These are phyloP conservation scores for Phytophthora pinifolia DNA, from an alignment of 352 stramenopile species.

Conservation along the genomic window DNA sequence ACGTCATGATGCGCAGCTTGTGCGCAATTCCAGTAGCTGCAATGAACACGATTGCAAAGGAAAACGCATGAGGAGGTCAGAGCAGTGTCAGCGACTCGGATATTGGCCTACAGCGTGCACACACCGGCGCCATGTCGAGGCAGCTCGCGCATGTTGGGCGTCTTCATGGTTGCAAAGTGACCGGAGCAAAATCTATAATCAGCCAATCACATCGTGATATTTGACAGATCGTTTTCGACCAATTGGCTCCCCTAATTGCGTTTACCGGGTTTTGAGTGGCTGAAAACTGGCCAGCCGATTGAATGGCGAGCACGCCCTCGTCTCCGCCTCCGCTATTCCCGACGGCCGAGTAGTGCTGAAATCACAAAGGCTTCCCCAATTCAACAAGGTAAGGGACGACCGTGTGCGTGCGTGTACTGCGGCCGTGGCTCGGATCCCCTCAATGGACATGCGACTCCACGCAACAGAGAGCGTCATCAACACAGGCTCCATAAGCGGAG, in stretches of 20 bases:
- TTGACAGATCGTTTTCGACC: constrained; percentile 6
- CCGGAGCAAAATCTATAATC: constrained; percentile 1
- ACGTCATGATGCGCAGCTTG: constrained; percentile 81
- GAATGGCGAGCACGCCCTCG: constrained; percentile 56
- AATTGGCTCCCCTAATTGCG: constrained; percentile 2
- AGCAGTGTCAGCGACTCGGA: background rate
- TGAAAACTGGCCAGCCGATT: constrained; percentile 40
- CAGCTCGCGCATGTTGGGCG: constrained; percentile 34
- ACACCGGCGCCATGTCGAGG: constrained; percentile 21
- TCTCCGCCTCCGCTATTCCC: constrained; percentile 8
- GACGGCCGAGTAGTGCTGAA: constrained; percentile 69
- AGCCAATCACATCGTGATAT: constrained; percentile 28
- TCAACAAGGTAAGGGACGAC: constrained; percentile 56
- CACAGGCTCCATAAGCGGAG: background rate
- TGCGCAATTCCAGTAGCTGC: constrained; percentile 23
- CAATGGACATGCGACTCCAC: background rate
- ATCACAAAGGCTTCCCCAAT: constrained; percentile 89
- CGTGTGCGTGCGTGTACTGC: constrained; percentile 1
- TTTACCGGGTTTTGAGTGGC: constrained; percentile 26
- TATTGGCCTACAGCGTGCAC: background rate
- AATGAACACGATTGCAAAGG: background rate
- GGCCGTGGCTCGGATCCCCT: background rate
- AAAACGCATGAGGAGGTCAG: constrained; percentile 7
- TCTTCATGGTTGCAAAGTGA: constrained; percentile 30
- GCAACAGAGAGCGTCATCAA: background rate